A percentile compares a stretch with the other conserved stretches of the same genome.
phyloP scores from a whole-genome alignment of 345 rosid species.

The Gossypium thurberi region DNA sequence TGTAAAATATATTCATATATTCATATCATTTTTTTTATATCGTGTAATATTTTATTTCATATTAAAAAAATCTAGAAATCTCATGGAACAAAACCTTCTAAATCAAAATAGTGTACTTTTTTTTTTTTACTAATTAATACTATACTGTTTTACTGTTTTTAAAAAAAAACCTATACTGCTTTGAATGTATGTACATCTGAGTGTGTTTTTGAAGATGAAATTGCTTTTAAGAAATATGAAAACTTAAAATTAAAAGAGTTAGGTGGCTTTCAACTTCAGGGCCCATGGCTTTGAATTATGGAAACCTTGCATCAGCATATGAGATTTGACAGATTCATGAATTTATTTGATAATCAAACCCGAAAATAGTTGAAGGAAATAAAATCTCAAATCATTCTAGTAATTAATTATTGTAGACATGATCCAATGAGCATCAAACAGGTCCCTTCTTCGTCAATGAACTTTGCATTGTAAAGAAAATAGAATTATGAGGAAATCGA shows the following conservation, averaged over 20 bases:
- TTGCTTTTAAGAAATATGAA: neutral
- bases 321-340: neutral
- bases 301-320: conserved; percentile 6
- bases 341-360: neutral
- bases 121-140: neutral
- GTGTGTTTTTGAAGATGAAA: neutral
- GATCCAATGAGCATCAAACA: neutral
- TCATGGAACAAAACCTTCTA: neutral
- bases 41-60: too few relatives aligned
- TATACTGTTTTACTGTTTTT: neutral
- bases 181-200: neutral
- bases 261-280: conserved; percentile 7
- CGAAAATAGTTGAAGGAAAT: too few relatives aligned
- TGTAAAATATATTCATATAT: too few relatives aligned
- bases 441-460: neutral
- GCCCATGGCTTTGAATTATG: conserved; percentile 7
- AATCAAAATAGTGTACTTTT: neutral
- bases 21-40: too few relatives aligned
- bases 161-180: too few relatives aligned
- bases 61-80: too few relatives aligned
- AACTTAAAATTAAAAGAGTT: neutral
- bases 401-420: neutral
- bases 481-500: too few relatives aligned
- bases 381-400: too few relatives aligned
- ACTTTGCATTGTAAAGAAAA: too few relatives aligned